Evolutionary conservation across 331 rosid genomes (phyloP).

Genomic region (Malus hybrid): DNA sequence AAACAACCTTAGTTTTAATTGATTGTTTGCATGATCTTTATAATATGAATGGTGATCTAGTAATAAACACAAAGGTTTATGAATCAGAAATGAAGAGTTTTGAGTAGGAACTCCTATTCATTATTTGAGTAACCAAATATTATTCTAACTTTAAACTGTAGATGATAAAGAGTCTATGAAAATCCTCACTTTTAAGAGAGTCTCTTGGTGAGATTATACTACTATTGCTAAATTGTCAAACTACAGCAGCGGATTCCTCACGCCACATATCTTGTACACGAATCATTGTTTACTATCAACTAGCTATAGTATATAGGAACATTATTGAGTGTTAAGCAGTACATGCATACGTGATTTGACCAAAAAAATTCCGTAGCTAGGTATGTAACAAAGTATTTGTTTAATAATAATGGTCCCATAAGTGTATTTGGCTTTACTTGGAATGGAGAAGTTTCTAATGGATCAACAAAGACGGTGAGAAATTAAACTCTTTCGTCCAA

Average conservation of each 20-base stretch:
- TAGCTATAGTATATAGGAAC: background rate
- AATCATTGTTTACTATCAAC: background rate
- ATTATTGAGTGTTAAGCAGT: background rate
- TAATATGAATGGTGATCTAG: too few species aligned
- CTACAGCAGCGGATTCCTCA: background rate
- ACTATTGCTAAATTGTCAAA: background rate
- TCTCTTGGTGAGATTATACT: too few species aligned
- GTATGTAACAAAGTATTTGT: background rate
- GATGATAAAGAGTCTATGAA: rapidly evolving
- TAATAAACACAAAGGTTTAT: too few species aligned
- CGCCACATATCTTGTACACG: conserved; percentile 10
- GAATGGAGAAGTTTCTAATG: background rate
- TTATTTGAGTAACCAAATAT: too few species aligned
- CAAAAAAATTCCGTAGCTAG: too few species aligned
- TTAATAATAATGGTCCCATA: background rate
- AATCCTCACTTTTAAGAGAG: too few species aligned
- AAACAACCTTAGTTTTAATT: too few species aligned
- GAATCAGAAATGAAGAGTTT: too few species aligned
- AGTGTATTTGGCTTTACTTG: background rate
- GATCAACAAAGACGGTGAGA: background rate
- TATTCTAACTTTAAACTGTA: too few species aligned
- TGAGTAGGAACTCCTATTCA: too few species aligned
- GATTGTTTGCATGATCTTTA: too few species aligned
- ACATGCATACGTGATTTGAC: background rate
- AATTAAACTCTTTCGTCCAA: background rate